Conservation (phyloP, 345 rosid genomes). For the Salix caprea region DNA sequence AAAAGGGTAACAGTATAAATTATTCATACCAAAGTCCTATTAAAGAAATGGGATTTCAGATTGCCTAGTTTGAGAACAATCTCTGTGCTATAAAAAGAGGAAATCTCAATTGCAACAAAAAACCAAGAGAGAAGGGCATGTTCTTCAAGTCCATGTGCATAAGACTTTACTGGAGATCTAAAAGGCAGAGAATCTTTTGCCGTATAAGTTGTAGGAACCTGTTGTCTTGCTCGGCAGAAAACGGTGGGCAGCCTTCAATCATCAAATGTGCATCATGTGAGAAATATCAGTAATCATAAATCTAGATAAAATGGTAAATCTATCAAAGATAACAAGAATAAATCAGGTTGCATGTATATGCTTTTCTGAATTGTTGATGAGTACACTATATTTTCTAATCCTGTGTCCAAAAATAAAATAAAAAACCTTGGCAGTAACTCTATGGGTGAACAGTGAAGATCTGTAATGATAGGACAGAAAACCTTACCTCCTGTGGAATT, state of each 20-base stretch:
- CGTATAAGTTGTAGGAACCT: constrained; percentile 57
- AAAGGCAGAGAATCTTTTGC: constrained; percentile 54
- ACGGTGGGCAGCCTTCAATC: constrained; percentile 83
- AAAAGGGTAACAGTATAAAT: not conserved
- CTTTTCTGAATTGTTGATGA: not conserved
- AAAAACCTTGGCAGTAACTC: not conserved
- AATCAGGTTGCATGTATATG: not conserved
- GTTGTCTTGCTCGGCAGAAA: constrained; percentile 59
- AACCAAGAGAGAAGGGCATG: constrained; percentile 26
- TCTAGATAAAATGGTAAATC: not conserved
- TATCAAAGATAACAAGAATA: not conserved
- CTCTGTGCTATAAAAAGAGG: not conserved
- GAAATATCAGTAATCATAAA: constrained; percentile 10
- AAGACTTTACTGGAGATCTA: constrained; percentile 64
- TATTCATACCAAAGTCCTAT: not conserved
- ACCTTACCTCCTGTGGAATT: constrained; percentile 77
- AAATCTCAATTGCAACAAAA: not conserved
- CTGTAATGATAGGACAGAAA: not conserved
- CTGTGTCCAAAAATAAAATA: no score
- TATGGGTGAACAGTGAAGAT: not conserved
- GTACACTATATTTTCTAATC: not conserved
- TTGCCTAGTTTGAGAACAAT: not conserved
- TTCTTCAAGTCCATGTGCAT: constrained; percentile 83
- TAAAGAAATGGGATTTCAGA: not conserved
- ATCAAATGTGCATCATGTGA: constrained; percentile 39